Evolutionary conservation across 2,329 filamentous ascomycete species (phyloP).

Genomic region (Trichoderma afroharzianum): DNA sequence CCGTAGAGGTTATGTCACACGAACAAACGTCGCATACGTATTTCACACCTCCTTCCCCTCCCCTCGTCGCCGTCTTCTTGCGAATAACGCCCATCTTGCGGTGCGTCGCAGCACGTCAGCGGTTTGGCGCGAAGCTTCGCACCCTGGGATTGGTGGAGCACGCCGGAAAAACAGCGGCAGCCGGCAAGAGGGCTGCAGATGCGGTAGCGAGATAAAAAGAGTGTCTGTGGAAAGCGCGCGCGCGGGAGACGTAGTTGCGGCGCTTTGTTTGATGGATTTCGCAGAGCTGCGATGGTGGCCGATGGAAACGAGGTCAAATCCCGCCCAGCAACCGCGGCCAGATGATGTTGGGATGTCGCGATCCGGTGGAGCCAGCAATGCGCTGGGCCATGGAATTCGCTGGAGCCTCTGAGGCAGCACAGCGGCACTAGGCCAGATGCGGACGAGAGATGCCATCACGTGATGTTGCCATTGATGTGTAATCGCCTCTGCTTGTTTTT

Average conservation of each 20-base stretch:
- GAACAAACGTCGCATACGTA: slow-evolving; percentile 98
- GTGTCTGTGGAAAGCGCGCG: slow-evolving; percentile 22
- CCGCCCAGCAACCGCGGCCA: slow-evolving; percentile 18
- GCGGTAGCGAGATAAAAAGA: slow-evolving; percentile 2
- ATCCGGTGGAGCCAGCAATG: slow-evolving; percentile 18
- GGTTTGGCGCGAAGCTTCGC: slow-evolving; percentile 13
- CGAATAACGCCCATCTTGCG: slow-evolving; percentile 82
- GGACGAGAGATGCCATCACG: background rate
- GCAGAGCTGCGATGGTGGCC: slow-evolving; percentile 15
- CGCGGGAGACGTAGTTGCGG: slow-evolving; percentile 20
- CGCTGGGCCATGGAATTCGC: slow-evolving; percentile 14
- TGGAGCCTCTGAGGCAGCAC: background rate
- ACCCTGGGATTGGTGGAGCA: slow-evolving; percentile 14
- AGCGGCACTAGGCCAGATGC: background rate
- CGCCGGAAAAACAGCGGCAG: slow-evolving; percentile 16
- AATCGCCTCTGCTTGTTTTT: background rate
- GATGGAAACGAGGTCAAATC: slow-evolving; percentile 19
- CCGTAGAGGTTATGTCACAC: slow-evolving; percentile 93
- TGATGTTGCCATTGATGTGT: background rate
- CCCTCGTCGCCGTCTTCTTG: slow-evolving; percentile 85
- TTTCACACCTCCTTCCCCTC: slow-evolving; percentile 84
- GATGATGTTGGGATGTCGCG: slow-evolving; percentile 19
- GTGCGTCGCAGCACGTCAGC: slow-evolving; percentile 4
- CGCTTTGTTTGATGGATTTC: slow-evolving; percentile 31
- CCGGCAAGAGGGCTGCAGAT: background rate